These are phyloP conservation scores for Coniochaeta sp. DNA, from an alignment of 2,329 filamentous ascomycete species.

Conservation along the genomic window DNA sequence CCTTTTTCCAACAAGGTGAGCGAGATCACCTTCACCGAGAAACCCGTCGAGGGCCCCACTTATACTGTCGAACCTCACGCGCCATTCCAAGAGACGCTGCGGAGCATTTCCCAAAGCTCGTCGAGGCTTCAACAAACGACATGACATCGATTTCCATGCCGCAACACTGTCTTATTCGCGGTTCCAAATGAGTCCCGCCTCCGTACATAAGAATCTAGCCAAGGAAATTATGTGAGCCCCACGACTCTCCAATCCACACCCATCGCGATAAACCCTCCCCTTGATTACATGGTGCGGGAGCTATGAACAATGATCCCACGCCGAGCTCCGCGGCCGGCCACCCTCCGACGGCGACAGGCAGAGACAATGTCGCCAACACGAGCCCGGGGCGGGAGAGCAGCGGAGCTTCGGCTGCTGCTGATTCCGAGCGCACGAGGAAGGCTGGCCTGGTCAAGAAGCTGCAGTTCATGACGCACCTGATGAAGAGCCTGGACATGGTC, in stretches of 20 bases:
- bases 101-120: not conserved
- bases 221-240: slow-evolving; percentile 21
- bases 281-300: slow-evolving; percentile 24
- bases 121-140: not conserved
- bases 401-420: slow-evolving; percentile 8
- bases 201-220: not conserved
- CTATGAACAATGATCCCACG: slow-evolving; percentile 38
- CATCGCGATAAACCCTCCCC: not conserved
- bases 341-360: slow-evolving; percentile 7
- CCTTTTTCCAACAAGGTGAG: not conserved
- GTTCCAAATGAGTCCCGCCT: not conserved
- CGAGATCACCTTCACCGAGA: not conserved
- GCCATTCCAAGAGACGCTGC: not conserved
- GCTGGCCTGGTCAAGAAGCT: slow-evolving; percentile 45
- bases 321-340: slow-evolving; percentile 27
- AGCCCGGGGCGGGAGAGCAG: slow-evolving; percentile 3
- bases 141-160: not conserved
- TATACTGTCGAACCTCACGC: not conserved
- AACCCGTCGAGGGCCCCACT: not conserved
- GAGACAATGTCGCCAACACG: slow-evolving; percentile 3
- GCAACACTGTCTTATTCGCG: not conserved
- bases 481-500: slow-evolving; percentile 53
- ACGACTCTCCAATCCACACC: not conserved
- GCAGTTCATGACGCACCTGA: slow-evolving; percentile 52
- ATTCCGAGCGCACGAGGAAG: slow-evolving; percentile 16